Evolutionary conservation across 2,329 filamentous ascomycete genomes (phyloP).

Genomic region (Paracoccidioides brasiliensis): DNA sequence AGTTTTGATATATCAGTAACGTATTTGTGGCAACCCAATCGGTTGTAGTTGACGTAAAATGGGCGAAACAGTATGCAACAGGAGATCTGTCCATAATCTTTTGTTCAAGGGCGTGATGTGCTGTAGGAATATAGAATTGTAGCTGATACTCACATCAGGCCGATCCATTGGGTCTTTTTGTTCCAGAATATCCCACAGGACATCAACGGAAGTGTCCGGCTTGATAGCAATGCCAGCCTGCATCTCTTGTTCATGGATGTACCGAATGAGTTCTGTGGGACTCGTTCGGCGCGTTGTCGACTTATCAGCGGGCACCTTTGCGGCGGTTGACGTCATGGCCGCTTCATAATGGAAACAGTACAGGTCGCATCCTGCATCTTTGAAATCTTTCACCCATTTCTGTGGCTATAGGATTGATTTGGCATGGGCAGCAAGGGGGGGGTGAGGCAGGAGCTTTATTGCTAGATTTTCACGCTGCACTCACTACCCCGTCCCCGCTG

Average conservation of each 20-base stretch:
- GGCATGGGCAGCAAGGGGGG: neutral
- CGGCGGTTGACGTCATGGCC: constrained; percentile 67
- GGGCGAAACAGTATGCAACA: no score
- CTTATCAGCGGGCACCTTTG: constrained; percentile 59
- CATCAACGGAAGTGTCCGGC: constrained; percentile 78
- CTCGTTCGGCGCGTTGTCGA: constrained; percentile 57
- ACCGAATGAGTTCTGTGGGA: constrained; percentile 73
- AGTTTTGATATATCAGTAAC: neutral
- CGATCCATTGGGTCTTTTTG: constrained; percentile 57
- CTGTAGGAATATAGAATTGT: neutral
- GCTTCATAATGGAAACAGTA: constrained; percentile 99
- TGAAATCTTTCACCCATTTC: constrained; percentile 94
- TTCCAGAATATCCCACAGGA: constrained; percentile 82
- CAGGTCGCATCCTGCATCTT: constrained; percentile 87
- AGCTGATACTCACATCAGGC: constrained; percentile 60
- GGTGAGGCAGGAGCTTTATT: neutral
- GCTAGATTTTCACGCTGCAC: neutral
- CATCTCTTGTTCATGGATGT: constrained; percentile 80
- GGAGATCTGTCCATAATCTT: neutral
- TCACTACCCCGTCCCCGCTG: neutral
- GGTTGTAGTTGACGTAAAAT: neutral
- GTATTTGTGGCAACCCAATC: neutral
- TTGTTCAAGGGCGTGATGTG: neutral
- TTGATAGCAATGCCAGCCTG: constrained; percentile 92
- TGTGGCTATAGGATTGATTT: constrained; percentile 54